Base-by-base conservation (phyloP, 2,329 filamentous ascomycete genomes). In the Fusarium goolgardi region DNA sequence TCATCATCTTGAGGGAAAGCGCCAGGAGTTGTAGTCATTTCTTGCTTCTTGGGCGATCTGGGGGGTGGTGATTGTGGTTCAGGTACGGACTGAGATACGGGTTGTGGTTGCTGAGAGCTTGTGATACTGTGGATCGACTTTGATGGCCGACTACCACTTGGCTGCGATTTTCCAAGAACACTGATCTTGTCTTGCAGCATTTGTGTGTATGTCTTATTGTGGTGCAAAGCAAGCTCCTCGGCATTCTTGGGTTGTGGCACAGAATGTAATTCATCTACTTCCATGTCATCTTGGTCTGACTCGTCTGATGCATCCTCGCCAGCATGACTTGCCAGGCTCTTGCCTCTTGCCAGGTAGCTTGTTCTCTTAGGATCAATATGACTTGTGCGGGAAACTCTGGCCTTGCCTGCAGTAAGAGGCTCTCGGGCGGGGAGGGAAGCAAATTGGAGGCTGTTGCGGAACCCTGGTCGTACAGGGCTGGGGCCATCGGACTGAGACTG, bases 391-490 rank as follows among this genome's bases (percentile, higher is more conserved):
- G 93, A 94, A 52, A 87, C 81, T 50, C 92, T 85, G 21, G 86
- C 85, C 80, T 94, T 95, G 77, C 96, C 96, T 18, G 87, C 88
- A 32, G 89, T 88, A 53, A 98, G 83, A 35, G 95, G 95, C 75
- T 98, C 95, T 64, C 96, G 88, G 4, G 95, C 94, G 31, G 96
- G 96, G 15, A 99, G 84, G 20, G 96, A 93, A 37, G 96, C 93
- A 80, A 99, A 98, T 61, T 92, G 97, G 63, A 99, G 85, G 77
- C 95, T 98, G 79, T 98, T 98, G 63, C 95, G 90, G 70, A 96
- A 86, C 31, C 92, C 83, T 3, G 91, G 91, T 70, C 92, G 86
- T 49, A 91, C 88, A 0, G 92, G 92, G 71, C 91, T 94, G 1
- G 91, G 93, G 1, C 82, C 85, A 47, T 92, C 90, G 3, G 90